A percentile compares a stretch with the other conserved stretches of the same genome.
These are phyloP conservation scores for Jaenimonas drosophilae DNA, from an alignment of 208 protist species.

Conservation along the genomic window DNA sequence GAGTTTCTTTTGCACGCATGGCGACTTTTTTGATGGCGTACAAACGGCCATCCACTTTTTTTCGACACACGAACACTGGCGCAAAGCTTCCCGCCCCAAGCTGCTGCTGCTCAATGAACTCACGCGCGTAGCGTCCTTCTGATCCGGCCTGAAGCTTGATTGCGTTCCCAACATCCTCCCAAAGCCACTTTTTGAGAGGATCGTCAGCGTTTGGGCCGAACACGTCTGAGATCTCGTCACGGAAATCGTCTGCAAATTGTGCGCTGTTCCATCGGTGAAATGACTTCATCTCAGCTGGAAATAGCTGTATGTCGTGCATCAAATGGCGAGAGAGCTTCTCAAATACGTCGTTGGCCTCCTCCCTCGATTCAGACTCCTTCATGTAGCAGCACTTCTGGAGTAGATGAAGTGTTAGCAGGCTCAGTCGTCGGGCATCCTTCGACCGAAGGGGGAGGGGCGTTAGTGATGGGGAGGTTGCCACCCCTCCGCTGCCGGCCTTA, in stretches of 20 bases:
- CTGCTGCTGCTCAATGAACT: constrained; percentile 74
- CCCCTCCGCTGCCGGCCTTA: not conserved
- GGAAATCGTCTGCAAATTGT: constrained; percentile 34
- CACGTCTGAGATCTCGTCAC: constrained; percentile 14
- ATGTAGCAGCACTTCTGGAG: constrained; percentile 72
- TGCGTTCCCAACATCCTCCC: constrained; percentile 41
- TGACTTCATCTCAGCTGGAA: constrained; percentile 32
- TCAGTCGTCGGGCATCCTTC: constrained; percentile 50
- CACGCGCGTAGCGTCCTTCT: constrained; percentile 52
- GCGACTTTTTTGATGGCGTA: constrained; percentile 85
- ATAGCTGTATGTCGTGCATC: constrained; percentile 26
- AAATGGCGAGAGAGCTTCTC: constrained; percentile 44
- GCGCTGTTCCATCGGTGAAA: constrained; percentile 51
- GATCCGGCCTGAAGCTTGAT: constrained; percentile 35
- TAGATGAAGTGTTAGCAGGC: constrained; percentile 57
- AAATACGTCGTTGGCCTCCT: constrained; percentile 64
- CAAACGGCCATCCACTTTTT: constrained; percentile 67
- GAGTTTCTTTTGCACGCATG: constrained; percentile 45
- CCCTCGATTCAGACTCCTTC: constrained; percentile 58
- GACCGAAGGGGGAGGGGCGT: constrained; percentile 48
- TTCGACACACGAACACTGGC: constrained; percentile 78
- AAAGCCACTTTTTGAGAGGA: constrained; percentile 35
- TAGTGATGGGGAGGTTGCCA: constrained; percentile 13
- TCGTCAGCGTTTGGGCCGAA: constrained; percentile 1
- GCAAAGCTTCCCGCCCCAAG: constrained; percentile 76